These are phyloP conservation scores for Poa annua DNA, from an alignment of 176 grass and related monocot genomes.

Conservation along the genomic window DNA sequence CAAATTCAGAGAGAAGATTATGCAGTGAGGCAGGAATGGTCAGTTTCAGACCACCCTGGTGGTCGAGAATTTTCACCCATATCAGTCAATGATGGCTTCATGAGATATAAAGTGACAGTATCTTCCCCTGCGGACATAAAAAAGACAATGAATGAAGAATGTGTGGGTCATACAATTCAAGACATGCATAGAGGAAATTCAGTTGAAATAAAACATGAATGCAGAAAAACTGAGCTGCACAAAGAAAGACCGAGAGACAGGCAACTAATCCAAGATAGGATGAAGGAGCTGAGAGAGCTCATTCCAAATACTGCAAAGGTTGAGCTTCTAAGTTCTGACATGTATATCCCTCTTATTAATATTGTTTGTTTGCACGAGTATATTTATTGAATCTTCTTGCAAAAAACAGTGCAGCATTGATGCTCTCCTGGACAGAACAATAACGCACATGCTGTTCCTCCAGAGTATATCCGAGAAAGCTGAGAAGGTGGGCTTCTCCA, in stretches of 20 bases:
- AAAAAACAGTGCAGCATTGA: slow-evolving; percentile 86
- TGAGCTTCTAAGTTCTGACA: slow-evolving; percentile 22
- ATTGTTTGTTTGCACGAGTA: slow-evolving; percentile 15
- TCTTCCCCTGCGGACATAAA: slow-evolving; percentile 17
- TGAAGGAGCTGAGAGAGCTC: slow-evolving; percentile 71
- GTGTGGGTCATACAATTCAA: slow-evolving; percentile 21
- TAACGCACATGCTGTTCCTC: slow-evolving; percentile 74
- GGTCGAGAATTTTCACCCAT: slow-evolving; percentile 41
- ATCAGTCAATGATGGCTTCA: slow-evolving; percentile 39
- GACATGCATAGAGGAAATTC: slow-evolving; percentile 34
- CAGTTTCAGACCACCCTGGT: slow-evolving; percentile 27
- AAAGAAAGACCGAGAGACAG: slow-evolving; percentile 77
- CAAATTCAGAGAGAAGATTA: slow-evolving; percentile 34
- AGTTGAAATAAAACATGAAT: slow-evolving; percentile 46
- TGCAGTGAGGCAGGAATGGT: slow-evolving; percentile 27
- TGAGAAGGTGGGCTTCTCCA: slow-evolving; percentile 56
- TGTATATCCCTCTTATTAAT: slow-evolving; percentile 16
- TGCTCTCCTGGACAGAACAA: slow-evolving; percentile 68
- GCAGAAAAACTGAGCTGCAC: slow-evolving; percentile 44
- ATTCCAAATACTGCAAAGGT: slow-evolving; percentile 78
- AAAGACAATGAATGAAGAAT: slow-evolving; percentile 42
- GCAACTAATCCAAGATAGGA: slow-evolving; percentile 80
- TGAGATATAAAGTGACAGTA: slow-evolving; percentile 30
- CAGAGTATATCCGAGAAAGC: slow-evolving; percentile 60
- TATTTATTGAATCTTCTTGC: slow-evolving; percentile 40